These are phyloP conservation scores for Teratosphaeria epicoccoides DNA, from an alignment of 2,329 filamentous ascomycete species.

Conservation along the genomic window DNA sequence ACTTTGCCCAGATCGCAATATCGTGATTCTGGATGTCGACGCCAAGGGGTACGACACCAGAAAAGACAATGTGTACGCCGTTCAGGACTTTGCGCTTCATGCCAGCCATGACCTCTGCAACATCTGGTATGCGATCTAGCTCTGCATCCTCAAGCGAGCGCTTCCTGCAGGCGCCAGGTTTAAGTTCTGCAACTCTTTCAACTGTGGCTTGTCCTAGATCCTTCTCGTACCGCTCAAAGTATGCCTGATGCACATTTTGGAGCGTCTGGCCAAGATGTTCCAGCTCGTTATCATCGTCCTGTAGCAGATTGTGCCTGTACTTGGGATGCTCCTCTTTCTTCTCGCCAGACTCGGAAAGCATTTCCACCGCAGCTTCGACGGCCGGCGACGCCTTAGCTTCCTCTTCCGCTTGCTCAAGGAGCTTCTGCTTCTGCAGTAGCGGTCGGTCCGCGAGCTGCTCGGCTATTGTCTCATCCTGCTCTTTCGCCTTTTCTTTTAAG, in stretches of 20 bases:
- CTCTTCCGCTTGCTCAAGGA: slow-evolving; percentile 58
- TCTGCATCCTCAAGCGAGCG: slow-evolving; percentile 31
- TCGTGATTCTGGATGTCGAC: slow-evolving; percentile 64
- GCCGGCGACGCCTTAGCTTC: slow-evolving; percentile 41
- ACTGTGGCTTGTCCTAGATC: slow-evolving; percentile 28
- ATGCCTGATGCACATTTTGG: slow-evolving; percentile 61
- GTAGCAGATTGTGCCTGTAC: slow-evolving; percentile 64
- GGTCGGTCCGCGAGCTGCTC: slow-evolving; percentile 84
- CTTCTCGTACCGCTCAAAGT: slow-evolving; percentile 72
- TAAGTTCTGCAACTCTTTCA: slow-evolving; percentile 41
- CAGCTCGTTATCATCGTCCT: slow-evolving; percentile 80
- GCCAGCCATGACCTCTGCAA: slow-evolving; percentile 69
- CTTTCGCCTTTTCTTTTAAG: slow-evolving; percentile 65
- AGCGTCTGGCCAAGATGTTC: slow-evolving; percentile 66
- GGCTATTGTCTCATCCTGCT: slow-evolving; percentile 78
- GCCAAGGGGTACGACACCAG: slow-evolving; percentile 77
- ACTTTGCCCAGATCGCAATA: slow-evolving; percentile 74
- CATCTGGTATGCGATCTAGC: slow-evolving; percentile 63
- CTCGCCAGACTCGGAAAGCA: slow-evolving; percentile 24
- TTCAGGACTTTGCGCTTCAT: slow-evolving; percentile 70
- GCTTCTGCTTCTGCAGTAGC: slow-evolving; percentile 81
- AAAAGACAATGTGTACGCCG: slow-evolving; percentile 72
- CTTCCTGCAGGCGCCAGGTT: slow-evolving; percentile 39
- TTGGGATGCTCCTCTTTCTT: slow-evolving; percentile 28
- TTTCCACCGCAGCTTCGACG: slow-evolving; percentile 36